Evolutionary conservation across 2,329 filamentous ascomycete genomes (phyloP).

Genomic region (Neocucurbitaria cava): DNA sequence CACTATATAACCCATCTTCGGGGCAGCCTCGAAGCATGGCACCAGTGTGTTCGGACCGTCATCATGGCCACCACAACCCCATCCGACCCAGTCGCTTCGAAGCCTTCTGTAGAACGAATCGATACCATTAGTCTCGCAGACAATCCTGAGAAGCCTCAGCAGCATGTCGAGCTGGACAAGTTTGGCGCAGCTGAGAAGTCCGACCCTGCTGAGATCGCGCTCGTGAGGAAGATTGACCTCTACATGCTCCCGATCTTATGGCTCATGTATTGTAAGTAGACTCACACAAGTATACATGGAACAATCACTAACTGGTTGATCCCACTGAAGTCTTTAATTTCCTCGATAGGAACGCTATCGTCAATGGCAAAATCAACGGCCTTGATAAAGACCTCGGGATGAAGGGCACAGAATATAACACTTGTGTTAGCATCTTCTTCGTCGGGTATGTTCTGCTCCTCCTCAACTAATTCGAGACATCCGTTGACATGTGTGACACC

Average conservation of each 20-base stretch:
- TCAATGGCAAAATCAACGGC: constrained; percentile 56
- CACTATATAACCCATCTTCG: neutral
- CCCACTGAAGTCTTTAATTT: constrained; percentile 41
- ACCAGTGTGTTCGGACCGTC: neutral
- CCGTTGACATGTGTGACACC: constrained; percentile 28
- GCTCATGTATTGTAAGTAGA: constrained; percentile 1
- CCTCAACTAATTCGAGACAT: constrained; percentile 6
- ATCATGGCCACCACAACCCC: constrained; percentile 6
- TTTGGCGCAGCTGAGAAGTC: constrained; percentile 30
- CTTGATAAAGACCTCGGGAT: constrained; percentile 29
- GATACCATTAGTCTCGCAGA: constrained; percentile 17
- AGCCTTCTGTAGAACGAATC: constrained; percentile 12
- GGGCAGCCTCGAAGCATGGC: neutral
- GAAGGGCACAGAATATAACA: constrained; percentile 65
- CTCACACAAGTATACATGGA: neutral
- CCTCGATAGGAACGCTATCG: constrained; percentile 70
- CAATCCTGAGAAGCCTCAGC: constrained; percentile 11
- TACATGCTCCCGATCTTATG: constrained; percentile 27
- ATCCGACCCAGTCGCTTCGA: constrained; percentile 3
- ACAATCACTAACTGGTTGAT: constrained; percentile 10
- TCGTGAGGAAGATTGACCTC: constrained; percentile 25
- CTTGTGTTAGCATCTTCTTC: constrained; percentile 67
- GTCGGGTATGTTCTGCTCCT: constrained; percentile 43
- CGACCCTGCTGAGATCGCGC: constrained; percentile 28
- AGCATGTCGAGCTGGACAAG: constrained; percentile 28